Base-by-base conservation (phyloP, 75 land plant genomes). In the Cunninghamia lanceolata region DNA sequence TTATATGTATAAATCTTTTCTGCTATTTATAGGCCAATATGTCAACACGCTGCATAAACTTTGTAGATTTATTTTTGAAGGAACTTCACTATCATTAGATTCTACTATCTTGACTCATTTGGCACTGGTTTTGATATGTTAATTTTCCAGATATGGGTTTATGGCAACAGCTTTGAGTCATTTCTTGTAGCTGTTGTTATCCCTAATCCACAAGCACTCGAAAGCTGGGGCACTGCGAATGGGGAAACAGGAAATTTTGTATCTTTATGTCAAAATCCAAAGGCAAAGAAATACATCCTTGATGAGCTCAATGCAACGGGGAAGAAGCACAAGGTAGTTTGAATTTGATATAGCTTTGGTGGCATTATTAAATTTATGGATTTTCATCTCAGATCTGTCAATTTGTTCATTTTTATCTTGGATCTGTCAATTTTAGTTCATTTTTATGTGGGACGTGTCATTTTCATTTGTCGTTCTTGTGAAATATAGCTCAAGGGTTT, bases 101-200 rank as follows among this genome's bases (percentile, higher is more conserved):
- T 40, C 43, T 19, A 28, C 45, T 40, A 77, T 77, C 43, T 77
- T 77, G 19, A 40, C 19, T 77, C 80, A 39, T 40, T 77, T 25
- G 19, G 45, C 28, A 21, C 42, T 63, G 68, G 1, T 77, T n/a
- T 34, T 77, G 80, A 38, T 77, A 38, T 39, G n/a, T 77, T 45
- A 77, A 63, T 40, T 19, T 75, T 82, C 40, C 93, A 98, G 99
- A 89, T 98, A 54, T 98, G 99, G 99, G 99, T 98, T 71, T 98
- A 98, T 91, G 99, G 99, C 9, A 98, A 96, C 89, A 98, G 99
- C 53, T 98, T 95, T 84, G 99, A 98, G 87, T 95, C 99, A 3
- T 95, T 91, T 70, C 95, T 98, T 59, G 99, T 98, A 50, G 99
- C 96, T 46, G 93, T 98, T 77, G 99, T 89, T 79, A 93, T 98